These are phyloP conservation scores for Schizosaccharomyces lindneri DNA, from an alignment of 805 yeast genomes.

Conservation along the genomic window DNA sequence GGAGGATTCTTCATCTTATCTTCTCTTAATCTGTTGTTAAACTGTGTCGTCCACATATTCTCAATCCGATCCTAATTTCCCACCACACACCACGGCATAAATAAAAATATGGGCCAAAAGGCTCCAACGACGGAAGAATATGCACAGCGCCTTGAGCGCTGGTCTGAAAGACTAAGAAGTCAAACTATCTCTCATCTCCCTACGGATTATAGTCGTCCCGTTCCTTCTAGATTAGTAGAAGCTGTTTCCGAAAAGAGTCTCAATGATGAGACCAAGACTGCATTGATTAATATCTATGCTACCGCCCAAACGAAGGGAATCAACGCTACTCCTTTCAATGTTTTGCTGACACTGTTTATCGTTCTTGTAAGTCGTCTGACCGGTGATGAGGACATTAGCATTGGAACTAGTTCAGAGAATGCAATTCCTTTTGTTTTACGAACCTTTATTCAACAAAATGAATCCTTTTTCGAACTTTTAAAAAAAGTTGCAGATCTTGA, in stretches of 20 bases:
- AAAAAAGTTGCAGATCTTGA: constrained; percentile 17
- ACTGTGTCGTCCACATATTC: no score
- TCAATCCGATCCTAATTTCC: not conserved
- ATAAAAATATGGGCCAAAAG: not conserved
- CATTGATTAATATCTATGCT: not conserved
- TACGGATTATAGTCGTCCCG: constrained; percentile 1
- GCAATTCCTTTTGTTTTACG: constrained; percentile 36
- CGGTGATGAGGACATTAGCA: constrained; percentile 83
- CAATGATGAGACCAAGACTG: not conserved
- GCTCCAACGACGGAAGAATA: not conserved
- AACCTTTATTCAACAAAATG: constrained; percentile 21
- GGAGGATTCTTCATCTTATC: no score
- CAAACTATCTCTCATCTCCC: constrained; percentile 1
- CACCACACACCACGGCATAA: not conserved
- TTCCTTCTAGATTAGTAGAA: not conserved
- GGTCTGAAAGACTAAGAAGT: not conserved
- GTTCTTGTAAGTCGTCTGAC: constrained; percentile 55
- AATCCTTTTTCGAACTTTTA: constrained; percentile 27
- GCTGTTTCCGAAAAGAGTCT: not conserved
- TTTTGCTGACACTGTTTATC: constrained; percentile 41
- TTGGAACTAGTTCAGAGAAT: constrained; percentile 28
- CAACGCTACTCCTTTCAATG: constrained; percentile 9
- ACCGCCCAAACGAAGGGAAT: not conserved
- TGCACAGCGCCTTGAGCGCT: not conserved
- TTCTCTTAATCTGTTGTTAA: no score